These are phyloP conservation scores for Syzygium malaccense DNA, from an alignment of 441 rosid species.

Conservation along the genomic window DNA sequence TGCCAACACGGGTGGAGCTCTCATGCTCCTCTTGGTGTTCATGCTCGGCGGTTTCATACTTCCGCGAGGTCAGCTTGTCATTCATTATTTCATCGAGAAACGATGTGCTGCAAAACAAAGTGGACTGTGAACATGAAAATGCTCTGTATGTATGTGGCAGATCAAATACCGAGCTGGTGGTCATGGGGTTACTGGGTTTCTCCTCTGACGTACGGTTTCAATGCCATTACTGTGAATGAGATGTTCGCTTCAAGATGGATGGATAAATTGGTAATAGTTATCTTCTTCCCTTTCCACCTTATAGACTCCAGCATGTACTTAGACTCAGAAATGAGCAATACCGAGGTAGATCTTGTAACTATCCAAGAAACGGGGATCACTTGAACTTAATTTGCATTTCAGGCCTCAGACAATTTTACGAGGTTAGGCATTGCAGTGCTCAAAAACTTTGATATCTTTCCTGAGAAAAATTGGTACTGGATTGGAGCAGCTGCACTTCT, in stretches of 20 bases:
- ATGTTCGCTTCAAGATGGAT: slow-evolving; percentile 12
- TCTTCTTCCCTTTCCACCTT: not conserved
- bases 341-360: not conserved
- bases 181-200: slow-evolving; percentile 11
- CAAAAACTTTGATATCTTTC: slow-evolving; percentile 30
- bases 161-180: slow-evolving; percentile 5
- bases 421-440: slow-evolving; percentile 55
- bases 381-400: slow-evolving; percentile 2
- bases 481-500: slow-evolving; percentile 59
- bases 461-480: slow-evolving; percentile 74
- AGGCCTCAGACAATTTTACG: slow-evolving; percentile 42
- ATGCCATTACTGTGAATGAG: slow-evolving; percentile 6
- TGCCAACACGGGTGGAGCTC: slow-evolving; percentile 71
- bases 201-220: slow-evolving; percentile 8
- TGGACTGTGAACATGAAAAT: not conserved
- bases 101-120: not conserved
- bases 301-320: not conserved
- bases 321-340: not conserved
- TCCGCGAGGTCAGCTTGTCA: slow-evolving; percentile 38
- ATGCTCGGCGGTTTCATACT: slow-evolving; percentile 82
- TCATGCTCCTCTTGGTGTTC: slow-evolving; percentile 51
- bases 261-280: not conserved
- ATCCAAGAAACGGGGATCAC: not conserved
- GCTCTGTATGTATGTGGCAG: not conserved
- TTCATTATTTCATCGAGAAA: not conserved